Conservation (phyloP, 2,329 filamentous ascomycete species). For the Penicillium sp. region DNA sequence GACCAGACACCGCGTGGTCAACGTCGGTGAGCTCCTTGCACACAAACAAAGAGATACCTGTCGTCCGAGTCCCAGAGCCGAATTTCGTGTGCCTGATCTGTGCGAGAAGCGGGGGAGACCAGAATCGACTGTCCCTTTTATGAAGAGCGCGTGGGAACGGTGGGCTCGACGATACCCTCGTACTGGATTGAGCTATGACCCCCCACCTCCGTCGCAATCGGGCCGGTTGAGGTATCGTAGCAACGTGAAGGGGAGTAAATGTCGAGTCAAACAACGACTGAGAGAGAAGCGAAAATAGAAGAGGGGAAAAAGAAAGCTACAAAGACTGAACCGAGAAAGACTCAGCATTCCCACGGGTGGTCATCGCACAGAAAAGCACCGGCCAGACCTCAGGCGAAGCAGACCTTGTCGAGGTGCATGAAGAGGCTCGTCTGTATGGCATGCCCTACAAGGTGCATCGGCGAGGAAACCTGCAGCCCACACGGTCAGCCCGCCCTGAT, state of each 20-base stretch:
- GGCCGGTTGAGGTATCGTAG: background rate
- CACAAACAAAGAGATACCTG: background rate
- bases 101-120: conserved; percentile 3
- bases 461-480: too few species aligned
- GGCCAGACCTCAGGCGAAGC: background rate
- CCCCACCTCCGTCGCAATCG: background rate
- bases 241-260: background rate
- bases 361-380: too few species aligned
- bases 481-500: too few species aligned
- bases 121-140: background rate
- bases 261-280: conserved; percentile 1
- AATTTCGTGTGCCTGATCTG: background rate
- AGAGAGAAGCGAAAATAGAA: background rate
- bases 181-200: too few species aligned
- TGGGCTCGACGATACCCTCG: background rate
- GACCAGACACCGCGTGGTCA: too few species aligned
- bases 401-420: background rate
- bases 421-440: background rate
- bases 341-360: too few species aligned
- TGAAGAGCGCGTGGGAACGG: background rate
- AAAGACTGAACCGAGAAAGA: background rate
- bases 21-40: too few species aligned
- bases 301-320: background rate
- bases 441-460: background rate
- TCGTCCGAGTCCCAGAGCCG: background rate